Base-by-base conservation (phyloP, 1,284 basidiomycete genomes). In the Malassezia yamatoensis region DNA sequence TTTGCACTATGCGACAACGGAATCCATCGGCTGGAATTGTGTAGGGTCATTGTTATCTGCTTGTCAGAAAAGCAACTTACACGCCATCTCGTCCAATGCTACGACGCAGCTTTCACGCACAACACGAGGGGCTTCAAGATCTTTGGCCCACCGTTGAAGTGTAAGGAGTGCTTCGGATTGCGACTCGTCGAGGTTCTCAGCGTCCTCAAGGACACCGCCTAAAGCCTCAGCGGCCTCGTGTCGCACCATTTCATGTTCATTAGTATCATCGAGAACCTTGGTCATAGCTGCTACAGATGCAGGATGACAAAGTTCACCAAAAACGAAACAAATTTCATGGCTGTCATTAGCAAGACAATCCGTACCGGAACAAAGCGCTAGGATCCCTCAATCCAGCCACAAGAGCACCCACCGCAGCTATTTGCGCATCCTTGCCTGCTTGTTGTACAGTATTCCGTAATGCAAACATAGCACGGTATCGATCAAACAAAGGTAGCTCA, bases 151-250 rank as follows among this genome's bases (percentile, higher is more conserved):
- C 70, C 90, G 86, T 62, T 85, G 83, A 32, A 98, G 79, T 60
- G 90, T 81, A 2, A 85, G 84, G 21, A 96, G 79, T 7, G 96
- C 90, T 53, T 70, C 11, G 10, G 49, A 36, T 49, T 54, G 55
- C 37, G 62, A 53, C 87, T 74, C 29, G 34, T 64, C 60, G 24
- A 29, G 24, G 35, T 61, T 57, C 41, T 51, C 50, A 5, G 43
- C 47, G 16, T 66, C 64, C 2, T 88, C 90, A 1, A 87, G 90
- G 50, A 99, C 96, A 4, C 91, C 90, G 18, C 94, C 94, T 0
- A 98, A 81, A 2, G 94, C 94, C 77, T 99, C 94, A 6, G 94
- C 94, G 18, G 93, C 94, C 77, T 99, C 94, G 70, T 99, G 94
- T 21, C 94, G 83, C 5, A 99, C 94, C 94, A 99, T 98, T 57